A percentile compares a stretch with the other conserved stretches of the same genome.
Conservation (phyloP, 176 grass and related monocot species). For the maize (Zea mays) region DNA sequence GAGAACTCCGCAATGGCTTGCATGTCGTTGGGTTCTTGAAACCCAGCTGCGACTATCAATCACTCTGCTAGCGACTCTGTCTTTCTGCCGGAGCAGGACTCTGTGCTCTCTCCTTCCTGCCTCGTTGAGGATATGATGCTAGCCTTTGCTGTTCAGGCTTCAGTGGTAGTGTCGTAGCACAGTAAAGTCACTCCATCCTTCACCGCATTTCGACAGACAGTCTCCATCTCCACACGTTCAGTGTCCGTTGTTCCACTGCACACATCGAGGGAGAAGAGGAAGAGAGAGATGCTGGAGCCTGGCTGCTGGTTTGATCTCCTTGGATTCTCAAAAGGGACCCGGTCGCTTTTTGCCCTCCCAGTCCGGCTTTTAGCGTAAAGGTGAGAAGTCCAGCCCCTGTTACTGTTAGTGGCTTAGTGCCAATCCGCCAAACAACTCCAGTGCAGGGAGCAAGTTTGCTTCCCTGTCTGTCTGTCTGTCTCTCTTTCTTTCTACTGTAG, state of each 20-base stretch:
- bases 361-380: conserved; percentile 29
- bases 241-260: conserved; percentile 5
- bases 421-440: conserved; percentile 41
- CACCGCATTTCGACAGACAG: conserved; percentile 14
- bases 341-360: conserved; percentile 33
- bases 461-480: neutral
- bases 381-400: neutral
- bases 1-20: neutral
- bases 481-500: neutral
- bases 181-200: neutral
- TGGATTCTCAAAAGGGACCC: conserved; percentile 39
- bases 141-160: neutral
- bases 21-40: neutral
- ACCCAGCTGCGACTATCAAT: neutral
- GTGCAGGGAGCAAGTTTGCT: neutral
- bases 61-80: neutral
- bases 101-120: neutral
- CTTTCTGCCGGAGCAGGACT: neutral
- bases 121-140: neutral
- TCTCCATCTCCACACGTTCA: neutral
- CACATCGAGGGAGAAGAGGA: conserved; percentile 6
- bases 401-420: neutral
- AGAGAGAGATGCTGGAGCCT: too few species aligned
- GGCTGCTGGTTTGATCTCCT: conserved; percentile 2
- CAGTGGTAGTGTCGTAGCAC: neutral